Base-by-base conservation (phyloP, 805 yeast genomes). In the Kodamaea leandrae region DNA sequence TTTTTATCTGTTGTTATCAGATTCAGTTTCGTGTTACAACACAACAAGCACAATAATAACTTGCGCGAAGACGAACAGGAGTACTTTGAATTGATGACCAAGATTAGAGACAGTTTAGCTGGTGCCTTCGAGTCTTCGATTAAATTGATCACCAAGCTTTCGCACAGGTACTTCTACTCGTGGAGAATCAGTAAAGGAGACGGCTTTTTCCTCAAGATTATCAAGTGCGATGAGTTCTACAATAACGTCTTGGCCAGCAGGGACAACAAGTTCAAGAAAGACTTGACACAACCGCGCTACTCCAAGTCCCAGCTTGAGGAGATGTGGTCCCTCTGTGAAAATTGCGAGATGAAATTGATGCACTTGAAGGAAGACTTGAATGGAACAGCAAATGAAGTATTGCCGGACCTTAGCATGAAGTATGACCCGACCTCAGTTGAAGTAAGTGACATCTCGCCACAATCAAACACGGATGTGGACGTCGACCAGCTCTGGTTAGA, bases 111-210 rank as follows among this genome's bases (percentile, higher is more conserved):
- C 43, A 55, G 54, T 19, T 38, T 51, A 6, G 55, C 65, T 7
- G 51, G 49, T 37, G 50, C 51, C 16, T 41, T 55, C 52, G 52
- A 52, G 16, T 20, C 16, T 4, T 64, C 64, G 37, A 46, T 65
- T 44, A 59, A 59, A 25, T 63, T 68, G 39, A 60, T 67, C 14
- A 69, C 66, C 6, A 65, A 64, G 33, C 54, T 67, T 35, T 65
- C 74, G 1, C 64, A 61, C 43, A 55, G 58, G 29, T 70, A 71
- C 48, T 71, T 71, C 47, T 71, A 71, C 47, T 73, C 74, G 2
- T 71, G 75, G 74, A 60, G 73, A 44, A 57, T 71, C 39, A 63
- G 61, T 41, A 71, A 69, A 43, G 55, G 69, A 43, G 72, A 66
- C 32, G 66, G 63, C 20, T 66, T 49, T 36, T 48, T 64, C 28